These are phyloP conservation scores for Lachnellula suecica DNA, from an alignment of 2,329 filamentous ascomycete genomes.

Conservation along the genomic window DNA sequence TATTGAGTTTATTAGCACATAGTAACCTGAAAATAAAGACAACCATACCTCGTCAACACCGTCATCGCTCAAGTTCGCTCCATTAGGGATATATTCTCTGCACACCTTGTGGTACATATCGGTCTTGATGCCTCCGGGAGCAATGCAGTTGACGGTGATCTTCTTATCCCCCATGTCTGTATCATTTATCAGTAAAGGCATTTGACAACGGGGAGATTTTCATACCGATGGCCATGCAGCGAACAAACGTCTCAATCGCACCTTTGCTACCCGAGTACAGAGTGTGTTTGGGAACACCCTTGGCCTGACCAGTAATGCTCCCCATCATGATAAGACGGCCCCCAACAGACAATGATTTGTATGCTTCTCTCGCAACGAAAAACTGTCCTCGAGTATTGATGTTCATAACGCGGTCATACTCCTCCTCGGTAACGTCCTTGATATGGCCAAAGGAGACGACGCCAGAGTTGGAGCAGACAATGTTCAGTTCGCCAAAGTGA, in stretches of 20 bases:
- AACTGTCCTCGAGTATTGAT: conserved; percentile 70
- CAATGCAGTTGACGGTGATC: conserved; percentile 68
- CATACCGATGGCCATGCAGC: conserved; percentile 61
- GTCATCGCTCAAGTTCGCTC: conserved; percentile 52
- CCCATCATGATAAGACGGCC: conserved; percentile 75
- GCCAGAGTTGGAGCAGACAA: conserved; percentile 34
- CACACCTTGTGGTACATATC: conserved; percentile 67
- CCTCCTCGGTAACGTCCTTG: conserved; percentile 30
- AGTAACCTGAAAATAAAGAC: too few species aligned
- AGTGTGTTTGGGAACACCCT: conserved; percentile 67
- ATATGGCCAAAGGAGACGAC: conserved; percentile 52
- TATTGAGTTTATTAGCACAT: too few species aligned
- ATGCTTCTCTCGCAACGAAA: conserved; percentile 75
- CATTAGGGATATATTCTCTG: conserved; percentile 59
- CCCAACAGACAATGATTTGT: conserved; percentile 67
- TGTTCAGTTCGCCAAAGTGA: conserved; percentile 31
- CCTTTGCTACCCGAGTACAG: conserved; percentile 78
- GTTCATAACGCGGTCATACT: conserved; percentile 50
- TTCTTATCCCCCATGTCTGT: conserved; percentile 59
- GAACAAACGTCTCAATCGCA: conserved; percentile 73
- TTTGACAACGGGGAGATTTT: too few species aligned
- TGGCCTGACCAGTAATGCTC: conserved; percentile 66
- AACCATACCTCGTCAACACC: conserved; percentile 56
- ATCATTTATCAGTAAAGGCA: too few species aligned
- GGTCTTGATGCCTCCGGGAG: conserved; percentile 65